Evolutionary conservation across 208 protist species (phyloP), one percentile per base, ranked within the genome.

Genomic region (Leptomonas pyrrhocoris): DNA sequence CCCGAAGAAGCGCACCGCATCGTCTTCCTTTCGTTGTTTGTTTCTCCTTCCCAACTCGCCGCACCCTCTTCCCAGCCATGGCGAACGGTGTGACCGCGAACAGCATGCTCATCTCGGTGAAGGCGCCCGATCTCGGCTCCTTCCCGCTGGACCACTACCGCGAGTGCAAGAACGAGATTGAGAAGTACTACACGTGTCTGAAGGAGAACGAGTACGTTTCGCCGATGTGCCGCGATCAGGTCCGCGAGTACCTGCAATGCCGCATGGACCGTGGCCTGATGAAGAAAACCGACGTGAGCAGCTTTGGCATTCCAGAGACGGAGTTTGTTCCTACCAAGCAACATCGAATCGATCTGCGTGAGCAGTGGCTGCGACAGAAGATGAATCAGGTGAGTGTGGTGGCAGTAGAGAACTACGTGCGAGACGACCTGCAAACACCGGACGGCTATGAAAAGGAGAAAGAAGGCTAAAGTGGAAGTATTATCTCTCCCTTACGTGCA

Each of bases 61-160:
- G 18, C 6, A 49, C 40, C 40, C 40, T 15, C 40, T 49, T 46
- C n/a, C 25, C 40, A 50, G 58, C 43, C 43, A 88, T 91, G 83
- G 68, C 81, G 40, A 87, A 89, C 72, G 85, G 83, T 54, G 84
- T 93, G 57, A 89, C 85, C 13, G 30, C 79, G 15, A 92, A 92
- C 61, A 75, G 48, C 62, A 85, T 77, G 62, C 59, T 76, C 46
- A 70, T 95, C 64, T 67, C 71, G 31, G 80, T 73, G 12, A 92
- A 92, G 68, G 76, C 86, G 30, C 93, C 93, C 13, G 89, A 96
- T 65, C 75, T 93, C 54, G 93, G 93, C 59, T 80, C 89, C 48
- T 97, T 97, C 71, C 93, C 93, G 2, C 84, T 97, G 12, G 93
- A 97, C 62, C 90, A 96, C 77, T 94, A 93, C 65, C 86, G 89